Evolutionary conservation across 2,329 filamentous ascomycete genomes (phyloP), one percentile per base, ranked within the genome.

Genomic region (Penicillium glabrum): DNA sequence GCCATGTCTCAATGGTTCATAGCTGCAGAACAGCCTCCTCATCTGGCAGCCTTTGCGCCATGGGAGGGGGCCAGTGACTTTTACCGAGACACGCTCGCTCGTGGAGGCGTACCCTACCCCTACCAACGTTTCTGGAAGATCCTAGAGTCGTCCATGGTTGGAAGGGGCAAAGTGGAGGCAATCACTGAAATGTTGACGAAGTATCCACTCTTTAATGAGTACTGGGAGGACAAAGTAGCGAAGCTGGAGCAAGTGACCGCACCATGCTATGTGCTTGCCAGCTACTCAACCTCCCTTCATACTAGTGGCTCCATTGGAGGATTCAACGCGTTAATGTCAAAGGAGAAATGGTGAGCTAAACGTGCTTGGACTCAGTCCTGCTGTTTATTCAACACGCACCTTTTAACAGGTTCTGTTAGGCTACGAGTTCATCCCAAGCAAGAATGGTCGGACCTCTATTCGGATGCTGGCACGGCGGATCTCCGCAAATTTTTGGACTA

Each of bases 1-100:
- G 27, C 49, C 13, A 35, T 35, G 5, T 45, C 49, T 23, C 49
- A 52, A 10, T 52, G 49, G 49, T 52, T 45, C 16, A 52, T 52
- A 10, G 49, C 49, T 10, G 39, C 39, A 21, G 49, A 52, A 21
- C 14, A 24, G 14, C 49, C 49, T 6, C 39, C 49, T 2, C 49
- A 52, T 27, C 39, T 52, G 3, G 27, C 49, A 5, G 27, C 26
- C 31, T 23, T 52, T 2, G 39, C 39, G 1, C 49, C 49, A 3
- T 24, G n/a, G 3, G 49, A 52, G 31, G 49, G 49, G 3, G 9
- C 11, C 9, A 33, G 29, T 33, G 29, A 33, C 11, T 10, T 33
- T 9, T 33, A 33, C 29, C 29, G 29, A 3, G 29, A 33, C 3
- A 33, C 29, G 3, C 29, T 33, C 9, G 5, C 5, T 11, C 29